These are phyloP conservation scores for Saposhnikovia divaricata DNA, from an alignment of 129 eudicot genomes.

Conservation along the genomic window DNA sequence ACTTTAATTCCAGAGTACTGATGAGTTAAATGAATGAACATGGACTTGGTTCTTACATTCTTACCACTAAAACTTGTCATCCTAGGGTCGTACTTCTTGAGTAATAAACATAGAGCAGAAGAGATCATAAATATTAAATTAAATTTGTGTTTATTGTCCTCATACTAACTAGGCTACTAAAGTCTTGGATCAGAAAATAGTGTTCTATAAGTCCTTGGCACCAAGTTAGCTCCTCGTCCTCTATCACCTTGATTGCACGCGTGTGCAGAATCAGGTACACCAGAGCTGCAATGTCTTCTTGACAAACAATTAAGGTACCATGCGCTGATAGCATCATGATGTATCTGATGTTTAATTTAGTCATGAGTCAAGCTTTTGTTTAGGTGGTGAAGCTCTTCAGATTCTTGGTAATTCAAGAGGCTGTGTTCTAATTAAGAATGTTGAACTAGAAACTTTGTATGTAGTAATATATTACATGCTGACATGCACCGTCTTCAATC, in stretches of 20 bases:
- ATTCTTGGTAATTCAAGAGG: neutral
- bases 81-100: neutral
- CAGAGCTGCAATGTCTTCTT: neutral
- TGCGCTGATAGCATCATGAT: too few relatives aligned
- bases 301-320: too few relatives aligned
- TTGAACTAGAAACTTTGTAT: too few relatives aligned
- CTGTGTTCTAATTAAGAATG: neutral
- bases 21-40: neutral
- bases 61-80: neutral
- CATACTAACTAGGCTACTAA: neutral
- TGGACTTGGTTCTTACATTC: neutral
- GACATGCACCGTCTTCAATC: too few relatives aligned
- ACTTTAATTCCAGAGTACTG: neutral
- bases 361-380: too few relatives aligned
- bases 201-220: neutral
- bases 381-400: neutral
- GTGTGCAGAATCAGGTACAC: neutral
- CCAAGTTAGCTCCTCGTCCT: neutral
- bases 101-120: neutral
- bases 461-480: too few relatives aligned
- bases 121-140: neutral
- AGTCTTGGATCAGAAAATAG: neutral
- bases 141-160: neutral
- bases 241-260: neutral
- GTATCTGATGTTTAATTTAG: too few relatives aligned